These are phyloP conservation scores for Penicillium longicatenatum DNA, from an alignment of 495 filamentous ascomycete species.

Conservation along the genomic window DNA sequence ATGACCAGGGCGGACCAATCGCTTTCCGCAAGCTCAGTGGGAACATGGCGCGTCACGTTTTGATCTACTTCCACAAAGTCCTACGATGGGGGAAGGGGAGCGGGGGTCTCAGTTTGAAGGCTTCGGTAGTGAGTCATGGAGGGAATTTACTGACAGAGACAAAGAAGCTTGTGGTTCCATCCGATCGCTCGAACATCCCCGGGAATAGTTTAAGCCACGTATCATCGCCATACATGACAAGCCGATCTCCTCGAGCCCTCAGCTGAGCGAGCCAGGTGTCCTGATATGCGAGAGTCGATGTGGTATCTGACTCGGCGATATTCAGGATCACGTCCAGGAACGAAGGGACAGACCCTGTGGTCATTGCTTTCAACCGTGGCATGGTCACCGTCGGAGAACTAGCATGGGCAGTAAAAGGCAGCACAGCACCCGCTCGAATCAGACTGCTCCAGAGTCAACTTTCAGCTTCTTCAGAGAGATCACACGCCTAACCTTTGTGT, in stretches of 20 bases:
- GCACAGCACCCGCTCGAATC: slow-evolving; percentile 76
- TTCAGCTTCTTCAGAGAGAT: slow-evolving; percentile 1
- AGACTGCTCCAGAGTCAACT: slow-evolving; percentile 54
- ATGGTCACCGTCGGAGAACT: slow-evolving; percentile 96
- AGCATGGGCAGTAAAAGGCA: slow-evolving; percentile 97
- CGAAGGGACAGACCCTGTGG: slow-evolving; percentile 92
- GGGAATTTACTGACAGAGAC: slow-evolving; percentile 72
- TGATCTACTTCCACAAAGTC: slow-evolving; percentile 98
- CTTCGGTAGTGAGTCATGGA: neutral
- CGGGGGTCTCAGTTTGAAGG: neutral
- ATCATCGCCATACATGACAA: slow-evolving; percentile 97
- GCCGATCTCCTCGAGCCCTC: slow-evolving; percentile 70
- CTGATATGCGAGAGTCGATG: slow-evolving; percentile 79
- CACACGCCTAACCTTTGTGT: slow-evolving; percentile 72
- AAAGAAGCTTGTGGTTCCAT: slow-evolving; percentile 97
- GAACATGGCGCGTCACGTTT: slow-evolving; percentile 92
- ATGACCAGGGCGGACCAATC: slow-evolving; percentile 95
- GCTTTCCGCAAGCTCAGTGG: slow-evolving; percentile 66
- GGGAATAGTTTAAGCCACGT: slow-evolving; percentile 99
- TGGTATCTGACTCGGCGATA: slow-evolving; percentile 90
- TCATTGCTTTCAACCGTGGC: slow-evolving; percentile 96
- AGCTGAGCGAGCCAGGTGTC: slow-evolving; percentile 97
- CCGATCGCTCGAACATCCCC: slow-evolving; percentile 75
- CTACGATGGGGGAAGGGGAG: slow-evolving; percentile 53
- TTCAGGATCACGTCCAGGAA: slow-evolving; percentile 97